Conservation (phyloP, 2,329 filamentous ascomycete species). For the Fusarium neocosmosporiellum region DNA sequence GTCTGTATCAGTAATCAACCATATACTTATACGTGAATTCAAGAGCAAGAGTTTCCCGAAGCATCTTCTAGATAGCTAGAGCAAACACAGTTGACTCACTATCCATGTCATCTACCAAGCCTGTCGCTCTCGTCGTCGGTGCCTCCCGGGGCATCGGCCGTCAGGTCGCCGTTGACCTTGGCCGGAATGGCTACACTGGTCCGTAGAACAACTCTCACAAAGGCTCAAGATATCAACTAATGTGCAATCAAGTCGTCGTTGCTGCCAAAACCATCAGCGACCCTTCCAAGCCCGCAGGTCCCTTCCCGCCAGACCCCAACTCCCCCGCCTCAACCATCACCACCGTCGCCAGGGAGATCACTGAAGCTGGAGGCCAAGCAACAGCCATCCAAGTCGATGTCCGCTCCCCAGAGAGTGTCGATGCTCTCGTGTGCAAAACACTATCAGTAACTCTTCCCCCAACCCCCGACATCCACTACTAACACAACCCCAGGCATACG, state of each 20-base stretch:
- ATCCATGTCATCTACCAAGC: conserved; percentile 48
- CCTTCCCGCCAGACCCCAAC: conserved; percentile 82
- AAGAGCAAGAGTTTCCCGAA: not conserved
- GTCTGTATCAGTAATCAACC: not conserved
- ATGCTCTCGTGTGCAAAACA: conserved; percentile 68
- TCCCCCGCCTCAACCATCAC: conserved; percentile 80
- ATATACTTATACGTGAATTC: not conserved
- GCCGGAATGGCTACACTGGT: conserved; percentile 78
- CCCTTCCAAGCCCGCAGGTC: conserved; percentile 59
- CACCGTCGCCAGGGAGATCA: conserved; percentile 82
- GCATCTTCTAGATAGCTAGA: not conserved
- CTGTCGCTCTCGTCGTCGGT: conserved; percentile 78
- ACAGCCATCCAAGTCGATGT: conserved; percentile 78
- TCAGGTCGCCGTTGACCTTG: conserved; percentile 82
- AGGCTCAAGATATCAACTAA: not conserved
- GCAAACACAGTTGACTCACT: not conserved
- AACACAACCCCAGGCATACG: conserved; percentile 57
- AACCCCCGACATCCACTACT: not conserved
- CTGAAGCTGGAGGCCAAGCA: conserved; percentile 70
- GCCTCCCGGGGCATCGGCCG: conserved; percentile 84
- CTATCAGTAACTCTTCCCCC: conserved; percentile 48
- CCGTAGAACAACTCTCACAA: conserved; percentile 26
- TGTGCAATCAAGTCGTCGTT: conserved; percentile 67
- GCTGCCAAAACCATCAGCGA: conserved; percentile 81
- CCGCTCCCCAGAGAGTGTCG: conserved; percentile 70